Evolutionary conservation across 306 rosid genomes (phyloP).

Genomic region (Herpetospermum pedunculosum): DNA sequence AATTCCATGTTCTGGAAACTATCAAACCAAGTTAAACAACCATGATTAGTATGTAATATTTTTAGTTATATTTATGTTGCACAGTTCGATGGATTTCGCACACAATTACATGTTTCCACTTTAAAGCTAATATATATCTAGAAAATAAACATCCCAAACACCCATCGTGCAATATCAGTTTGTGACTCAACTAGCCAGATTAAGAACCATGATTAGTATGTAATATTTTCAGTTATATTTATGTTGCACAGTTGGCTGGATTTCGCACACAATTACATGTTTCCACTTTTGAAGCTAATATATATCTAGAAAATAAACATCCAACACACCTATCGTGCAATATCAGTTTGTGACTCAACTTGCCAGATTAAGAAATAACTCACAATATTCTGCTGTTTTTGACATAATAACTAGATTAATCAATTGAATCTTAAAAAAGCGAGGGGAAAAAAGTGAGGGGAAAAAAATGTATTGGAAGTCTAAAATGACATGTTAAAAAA

Average conservation of each 20-base stretch:
- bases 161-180: neutral
- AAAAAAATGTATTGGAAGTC: neutral
- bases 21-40: neutral
- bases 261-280: neutral
- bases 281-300: neutral
- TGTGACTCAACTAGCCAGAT: too few relatives aligned
- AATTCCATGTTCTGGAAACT: neutral
- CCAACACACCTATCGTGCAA: neutral
- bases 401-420: neutral
- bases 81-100: neutral
- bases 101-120: neutral
- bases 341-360: neutral
- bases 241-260: neutral
- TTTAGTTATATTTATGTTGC: neutral
- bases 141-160: neutral
- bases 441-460: neutral
- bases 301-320: neutral
- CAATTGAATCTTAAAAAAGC: neutral
- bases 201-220: neutral
- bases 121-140: neutral
- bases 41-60: neutral
- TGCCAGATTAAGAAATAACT: neutral
- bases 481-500: neutral
- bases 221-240: neutral
- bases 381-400: neutral